phyloP scores from a whole-genome alignment of 345 rosid species.

The Corchorus olitorius region DNA sequence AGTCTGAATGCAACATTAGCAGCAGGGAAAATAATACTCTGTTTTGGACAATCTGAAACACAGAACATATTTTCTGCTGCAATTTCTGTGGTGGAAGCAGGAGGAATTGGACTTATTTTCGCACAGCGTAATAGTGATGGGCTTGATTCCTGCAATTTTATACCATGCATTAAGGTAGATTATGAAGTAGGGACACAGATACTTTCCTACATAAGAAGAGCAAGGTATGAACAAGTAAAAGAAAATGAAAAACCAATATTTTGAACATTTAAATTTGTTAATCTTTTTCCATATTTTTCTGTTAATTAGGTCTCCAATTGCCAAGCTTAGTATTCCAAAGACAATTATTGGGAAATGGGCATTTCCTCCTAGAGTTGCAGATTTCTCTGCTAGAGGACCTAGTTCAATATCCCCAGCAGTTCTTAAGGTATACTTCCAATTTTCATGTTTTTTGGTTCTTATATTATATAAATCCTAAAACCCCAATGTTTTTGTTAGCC shows the following conservation, averaged over 20 bases:
- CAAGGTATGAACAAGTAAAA: slow-evolving; percentile 34
- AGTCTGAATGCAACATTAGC: slow-evolving; percentile 45
- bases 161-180: slow-evolving; percentile 49
- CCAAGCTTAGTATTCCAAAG: slow-evolving; percentile 51
- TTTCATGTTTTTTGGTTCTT: slow-evolving; percentile 24
- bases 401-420: slow-evolving; percentile 57
- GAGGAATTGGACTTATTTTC: slow-evolving; percentile 47
- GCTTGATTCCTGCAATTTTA: slow-evolving; percentile 24
- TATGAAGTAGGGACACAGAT: slow-evolving; percentile 44
- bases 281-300: not conserved
- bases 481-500: slow-evolving; percentile 43
- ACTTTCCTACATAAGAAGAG: slow-evolving; percentile 44
- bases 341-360: slow-evolving; percentile 37
- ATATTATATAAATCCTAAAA: slow-evolving; percentile 33
- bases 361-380: slow-evolving; percentile 68
- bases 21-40: slow-evolving; percentile 45
- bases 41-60: slow-evolving; percentile 32
- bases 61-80: slow-evolving; percentile 31
- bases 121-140: slow-evolving; percentile 36
- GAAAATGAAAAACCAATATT: not conserved
- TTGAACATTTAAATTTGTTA: not conserved
- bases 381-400: slow-evolving; percentile 90
- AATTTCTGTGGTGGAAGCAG: slow-evolving; percentile 32
- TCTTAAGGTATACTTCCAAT: slow-evolving; percentile 51
- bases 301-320: slow-evolving; percentile 35